Evolutionary conservation across 148 eudicot species (phyloP), one percentile per base, ranked within the genome.

Genomic region (Rhododendron williamsianum): DNA sequence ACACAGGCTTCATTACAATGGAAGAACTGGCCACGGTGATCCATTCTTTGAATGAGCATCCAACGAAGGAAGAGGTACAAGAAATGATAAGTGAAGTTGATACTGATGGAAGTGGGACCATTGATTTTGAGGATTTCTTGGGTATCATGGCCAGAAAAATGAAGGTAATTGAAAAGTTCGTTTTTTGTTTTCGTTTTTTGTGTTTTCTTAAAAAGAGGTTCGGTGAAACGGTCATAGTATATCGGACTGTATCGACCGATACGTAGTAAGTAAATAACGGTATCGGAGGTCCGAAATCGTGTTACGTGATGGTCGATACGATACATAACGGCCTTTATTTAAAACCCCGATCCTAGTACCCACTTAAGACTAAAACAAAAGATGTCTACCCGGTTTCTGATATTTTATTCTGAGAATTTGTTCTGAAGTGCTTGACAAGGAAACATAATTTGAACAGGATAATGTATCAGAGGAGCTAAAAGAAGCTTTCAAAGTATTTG

Each of bases 401-500:
- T 60, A 25, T 18, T 23, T 21, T 25, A 27, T 67, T 10, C 9
- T 25, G 73, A 69, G 74, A 69, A 10, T 27, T 63, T 63, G 25
- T 0, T 63, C 9, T 23, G 25, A 63, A 63, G 27, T 63, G 9
- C 23, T 15, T 63, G 69, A 63, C 9, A 23, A 63, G 10, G 27
- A n/a, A 63, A 10, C 10, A 25, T 3, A 67, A 67, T n/a, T 27
- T 69, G 41, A 58, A 60, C 58, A 90, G 91, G 93, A 90, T 13
- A 86, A 87, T 60, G 89, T 80, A 38, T 82, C 87, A 10, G 92
- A 90, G 35, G 92, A 91, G 85, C 82, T 91, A 1, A 88, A 87
- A 78, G 93, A 91, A 87, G 93, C 93, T 33, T 91, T 91, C 91
- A 90, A 89, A 85, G 93, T 91, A 16, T 91, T 91, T 77, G 93